phyloP scores from a whole-genome alignment of 2,329 filamentous ascomycete species.

The Colletotrichum tropicicola region DNA sequence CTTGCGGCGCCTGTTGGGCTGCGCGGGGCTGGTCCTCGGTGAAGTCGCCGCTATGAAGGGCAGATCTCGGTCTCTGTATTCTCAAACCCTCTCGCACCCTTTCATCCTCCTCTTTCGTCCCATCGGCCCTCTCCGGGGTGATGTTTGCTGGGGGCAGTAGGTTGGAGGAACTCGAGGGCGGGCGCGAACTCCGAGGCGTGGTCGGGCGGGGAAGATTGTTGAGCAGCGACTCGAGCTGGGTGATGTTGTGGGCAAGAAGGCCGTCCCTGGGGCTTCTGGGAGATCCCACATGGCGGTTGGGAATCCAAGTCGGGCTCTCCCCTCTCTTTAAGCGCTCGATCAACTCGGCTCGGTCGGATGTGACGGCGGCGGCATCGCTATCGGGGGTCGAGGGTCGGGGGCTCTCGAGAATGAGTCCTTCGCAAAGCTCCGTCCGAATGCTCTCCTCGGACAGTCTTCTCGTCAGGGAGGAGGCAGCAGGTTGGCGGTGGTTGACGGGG shows the following conservation, averaged over 20 bases:
- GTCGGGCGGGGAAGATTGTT: conserved; percentile 42
- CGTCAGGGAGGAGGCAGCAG: conserved; percentile 25
- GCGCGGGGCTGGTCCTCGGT: conserved; percentile 46
- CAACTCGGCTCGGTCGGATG: conserved; percentile 76
- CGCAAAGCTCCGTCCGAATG: conserved; percentile 68
- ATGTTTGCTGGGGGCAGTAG: conserved; percentile 58
- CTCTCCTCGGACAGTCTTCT: conserved; percentile 66
- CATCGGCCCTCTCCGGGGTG: conserved; percentile 52
- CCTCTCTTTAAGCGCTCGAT: conserved; percentile 86
- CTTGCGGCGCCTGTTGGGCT: background rate
- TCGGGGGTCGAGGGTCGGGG: conserved; percentile 43
- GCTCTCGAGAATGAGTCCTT: conserved; percentile 61
- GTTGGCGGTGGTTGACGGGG: background rate
- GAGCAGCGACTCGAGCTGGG: conserved; percentile 47
- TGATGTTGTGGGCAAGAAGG: conserved; percentile 1
- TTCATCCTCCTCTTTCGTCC: conserved; percentile 42
- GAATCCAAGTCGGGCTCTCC: conserved; percentile 79
- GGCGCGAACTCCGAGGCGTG: conserved; percentile 46
- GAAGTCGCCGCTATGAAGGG: conserved; percentile 74
- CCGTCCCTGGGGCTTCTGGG: background rate
- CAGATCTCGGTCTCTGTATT: conserved; percentile 85
- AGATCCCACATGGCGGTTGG: conserved; percentile 66
- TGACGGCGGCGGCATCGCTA: conserved; percentile 40
- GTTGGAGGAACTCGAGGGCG: conserved; percentile 46
- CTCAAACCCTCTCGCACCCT: conserved; percentile 64